These are phyloP conservation scores for Trichoderma guizhouense DNA, from an alignment of 2,329 filamentous ascomycete genomes.

Conservation along the genomic window DNA sequence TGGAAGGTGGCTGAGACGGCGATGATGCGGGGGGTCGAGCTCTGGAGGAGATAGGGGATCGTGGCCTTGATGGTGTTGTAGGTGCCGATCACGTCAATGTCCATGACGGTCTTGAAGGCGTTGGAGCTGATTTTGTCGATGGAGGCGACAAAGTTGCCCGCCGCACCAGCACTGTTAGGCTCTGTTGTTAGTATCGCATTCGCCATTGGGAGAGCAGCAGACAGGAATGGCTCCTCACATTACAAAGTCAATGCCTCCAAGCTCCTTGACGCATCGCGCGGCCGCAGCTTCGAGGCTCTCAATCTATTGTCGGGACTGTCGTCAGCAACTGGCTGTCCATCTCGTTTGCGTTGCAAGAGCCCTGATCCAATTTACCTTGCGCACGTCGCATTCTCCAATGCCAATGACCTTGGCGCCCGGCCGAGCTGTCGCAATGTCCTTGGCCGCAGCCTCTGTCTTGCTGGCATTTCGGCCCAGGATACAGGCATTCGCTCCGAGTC, in stretches of 20 bases:
- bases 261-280: conserved; percentile 73
- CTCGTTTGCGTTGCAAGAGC: not conserved
- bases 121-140: conserved; percentile 79
- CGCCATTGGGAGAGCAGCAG: not conserved
- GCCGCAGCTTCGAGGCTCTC: conserved; percentile 59
- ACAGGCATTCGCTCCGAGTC: conserved; percentile 88
- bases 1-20: conserved; percentile 90
- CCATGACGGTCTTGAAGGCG: conserved; percentile 92
- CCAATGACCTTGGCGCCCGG: conserved; percentile 80
- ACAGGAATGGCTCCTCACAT: conserved; percentile 57
- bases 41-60: conserved; percentile 73
- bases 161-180: conserved; percentile 74
- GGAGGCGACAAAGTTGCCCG: conserved; percentile 90
- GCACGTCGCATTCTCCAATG: conserved; percentile 76
- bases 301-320: conserved; percentile 21
- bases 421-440: conserved; percentile 76
- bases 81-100: conserved; percentile 91
- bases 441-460: conserved; percentile 79
- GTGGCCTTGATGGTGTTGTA: conserved; percentile 95
- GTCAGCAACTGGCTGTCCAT: not conserved
- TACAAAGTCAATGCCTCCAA: conserved; percentile 87
- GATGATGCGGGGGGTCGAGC: conserved; percentile 76
- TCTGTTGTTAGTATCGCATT: not conserved
- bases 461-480: conserved; percentile 87
- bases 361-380: conserved; percentile 52